phyloP scores from a whole-genome alignment of 1,284 basidiomycete species.

The Rugosomyces carneus region DNA sequence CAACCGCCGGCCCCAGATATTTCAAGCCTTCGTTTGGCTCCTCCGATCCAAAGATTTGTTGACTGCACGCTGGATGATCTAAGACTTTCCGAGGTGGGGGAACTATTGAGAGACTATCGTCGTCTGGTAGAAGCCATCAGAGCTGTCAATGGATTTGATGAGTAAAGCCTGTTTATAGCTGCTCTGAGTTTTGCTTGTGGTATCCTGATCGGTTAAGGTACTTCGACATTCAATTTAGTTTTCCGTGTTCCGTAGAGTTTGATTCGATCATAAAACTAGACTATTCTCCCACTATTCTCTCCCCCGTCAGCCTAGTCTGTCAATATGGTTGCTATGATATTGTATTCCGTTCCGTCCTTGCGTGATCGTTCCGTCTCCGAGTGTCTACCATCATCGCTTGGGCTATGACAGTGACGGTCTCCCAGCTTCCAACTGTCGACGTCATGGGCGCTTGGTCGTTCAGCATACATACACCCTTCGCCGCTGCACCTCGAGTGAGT shows the following conservation, averaged over 20 bases:
- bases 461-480: background rate
- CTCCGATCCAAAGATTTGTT: slow-evolving; percentile 62
- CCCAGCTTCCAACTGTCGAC: background rate
- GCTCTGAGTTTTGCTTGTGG: too few relatives aligned
- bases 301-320: background rate
- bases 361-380: background rate
- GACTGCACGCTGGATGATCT: slow-evolving; percentile 69
- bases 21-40: slow-evolving; percentile 25
- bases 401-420: too few relatives aligned
- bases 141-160: slow-evolving; percentile 38
- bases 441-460: background rate
- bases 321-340: background rate
- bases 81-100: slow-evolving; percentile 66
- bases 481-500: background rate
- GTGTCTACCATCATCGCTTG: too few relatives aligned
- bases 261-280: too few relatives aligned
- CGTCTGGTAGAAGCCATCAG: slow-evolving; percentile 50
- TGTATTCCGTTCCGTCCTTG: background rate
- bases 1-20: slow-evolving; percentile 29
- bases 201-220: background rate
- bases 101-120: slow-evolving; percentile 72
- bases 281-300: background rate
- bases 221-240: background rate
- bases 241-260: slow-evolving; percentile 11
- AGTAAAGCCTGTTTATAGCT: slow-evolving; percentile 16